phyloP scores from a whole-genome alignment of 108 stramenopile species.

The Skeletonema costatum region DNA sequence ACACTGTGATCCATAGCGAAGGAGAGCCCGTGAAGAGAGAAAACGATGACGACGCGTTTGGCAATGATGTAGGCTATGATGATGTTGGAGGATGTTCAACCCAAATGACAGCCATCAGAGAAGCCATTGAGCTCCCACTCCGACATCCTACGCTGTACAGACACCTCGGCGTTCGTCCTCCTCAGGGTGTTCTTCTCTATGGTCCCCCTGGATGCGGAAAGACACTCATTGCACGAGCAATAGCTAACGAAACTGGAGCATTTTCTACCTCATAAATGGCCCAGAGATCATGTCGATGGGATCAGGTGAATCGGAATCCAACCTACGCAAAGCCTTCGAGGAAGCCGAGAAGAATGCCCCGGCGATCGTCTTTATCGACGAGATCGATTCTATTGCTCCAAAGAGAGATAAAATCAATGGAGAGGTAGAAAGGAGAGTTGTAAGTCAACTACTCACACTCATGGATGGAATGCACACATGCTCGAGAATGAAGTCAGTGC shows the following conservation, averaged over 20 bases:
- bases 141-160: slow-evolving; percentile 80
- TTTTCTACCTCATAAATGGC: slow-evolving; percentile 94
- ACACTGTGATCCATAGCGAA: slow-evolving; percentile 87
- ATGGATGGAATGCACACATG: slow-evolving; percentile 90
- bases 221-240: slow-evolving; percentile 97
- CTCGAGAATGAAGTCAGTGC: slow-evolving; percentile 80
- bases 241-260: slow-evolving; percentile 97
- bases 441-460: slow-evolving; percentile 96
- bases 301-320: slow-evolving; percentile 95
- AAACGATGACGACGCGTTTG: slow-evolving; percentile 57
- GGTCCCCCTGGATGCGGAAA: slow-evolving; percentile 88
- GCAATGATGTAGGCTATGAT: slow-evolving; percentile 66
- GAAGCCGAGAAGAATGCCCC: slow-evolving; percentile 92
- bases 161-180: slow-evolving; percentile 66
- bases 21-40: slow-evolving; percentile 78
- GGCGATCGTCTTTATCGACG: slow-evolving; percentile 98
- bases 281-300: slow-evolving; percentile 99
- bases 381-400: slow-evolving; percentile 98
- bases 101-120: slow-evolving; percentile 75
- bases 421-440: slow-evolving; percentile 97
- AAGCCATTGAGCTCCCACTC: slow-evolving; percentile 85
- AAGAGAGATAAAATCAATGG: slow-evolving; percentile 86
- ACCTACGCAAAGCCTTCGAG: slow-evolving; percentile 95
- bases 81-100: slow-evolving; percentile 77
- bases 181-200: slow-evolving; percentile 75